These are phyloP conservation scores for Gossypium mustelinum DNA, from an alignment of 345 rosid genomes.

Conservation along the genomic window DNA sequence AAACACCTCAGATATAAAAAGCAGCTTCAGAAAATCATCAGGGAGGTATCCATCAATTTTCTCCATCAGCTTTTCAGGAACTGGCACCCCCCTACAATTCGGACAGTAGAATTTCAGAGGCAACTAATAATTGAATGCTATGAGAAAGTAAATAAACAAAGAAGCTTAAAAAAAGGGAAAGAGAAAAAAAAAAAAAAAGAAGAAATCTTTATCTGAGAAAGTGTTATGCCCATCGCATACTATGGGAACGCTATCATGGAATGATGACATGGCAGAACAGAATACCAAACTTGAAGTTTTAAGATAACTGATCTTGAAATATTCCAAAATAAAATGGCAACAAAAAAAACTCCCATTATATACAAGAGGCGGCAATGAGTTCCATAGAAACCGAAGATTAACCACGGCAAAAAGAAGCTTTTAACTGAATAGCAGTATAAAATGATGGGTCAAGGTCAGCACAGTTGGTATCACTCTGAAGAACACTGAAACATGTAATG, in stretches of 20 bases:
- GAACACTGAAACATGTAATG: too few relatives aligned
- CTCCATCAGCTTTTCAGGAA: slow-evolving; percentile 56
- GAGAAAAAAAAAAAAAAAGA: background rate
- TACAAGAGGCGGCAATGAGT: background rate
- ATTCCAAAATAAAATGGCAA: background rate
- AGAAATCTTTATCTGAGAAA: background rate
- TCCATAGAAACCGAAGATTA: background rate
- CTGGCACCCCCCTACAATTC: slow-evolving; percentile 78
- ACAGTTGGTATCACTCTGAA: background rate
- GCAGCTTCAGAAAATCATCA: slow-evolving; percentile 60
- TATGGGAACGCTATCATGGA: background rate
- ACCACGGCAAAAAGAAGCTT: background rate
- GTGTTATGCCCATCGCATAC: background rate
- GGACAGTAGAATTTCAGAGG: slow-evolving; percentile 16
- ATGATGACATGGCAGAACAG: background rate
- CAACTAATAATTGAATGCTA: background rate
- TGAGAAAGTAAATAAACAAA: background rate
- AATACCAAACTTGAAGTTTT: background rate
- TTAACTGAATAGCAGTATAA: background rate
- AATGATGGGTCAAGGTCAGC: background rate
- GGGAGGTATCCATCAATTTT: slow-evolving; percentile 73
- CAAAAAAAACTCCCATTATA: background rate
- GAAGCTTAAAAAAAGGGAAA: background rate
- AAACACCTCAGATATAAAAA: slow-evolving; percentile 52
- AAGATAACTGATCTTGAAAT: background rate